These are phyloP conservation scores for Scheffersomyces lignosus DNA, from an alignment of 805 yeast species.

Conservation along the genomic window DNA sequence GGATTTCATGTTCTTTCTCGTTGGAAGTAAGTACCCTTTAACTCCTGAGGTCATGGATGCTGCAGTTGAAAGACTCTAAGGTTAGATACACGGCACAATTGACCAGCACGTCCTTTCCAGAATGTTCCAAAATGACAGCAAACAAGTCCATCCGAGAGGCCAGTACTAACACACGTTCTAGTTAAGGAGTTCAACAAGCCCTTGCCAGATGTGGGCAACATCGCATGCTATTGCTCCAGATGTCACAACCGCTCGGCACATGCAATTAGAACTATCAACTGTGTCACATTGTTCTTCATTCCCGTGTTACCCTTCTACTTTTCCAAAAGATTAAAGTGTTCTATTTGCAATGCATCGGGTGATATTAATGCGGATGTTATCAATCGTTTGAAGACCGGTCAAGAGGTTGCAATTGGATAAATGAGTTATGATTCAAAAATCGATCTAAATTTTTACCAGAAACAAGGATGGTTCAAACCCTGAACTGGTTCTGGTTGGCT, in stretches of 20 bases:
- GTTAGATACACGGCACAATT: not conserved
- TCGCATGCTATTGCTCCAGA: slow-evolving; percentile 51
- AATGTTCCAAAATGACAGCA: not conserved
- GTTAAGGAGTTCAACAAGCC: slow-evolving; percentile 38
- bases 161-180: slow-evolving; percentile 12
- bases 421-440: not conserved
- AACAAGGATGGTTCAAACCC: not conserved
- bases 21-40: slow-evolving; percentile 30
- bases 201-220: slow-evolving; percentile 27
- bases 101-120: not conserved
- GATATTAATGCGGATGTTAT: slow-evolving; percentile 23
- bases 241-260: slow-evolving; percentile 58
- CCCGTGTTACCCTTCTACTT: slow-evolving; percentile 55
- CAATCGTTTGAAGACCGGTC: slow-evolving; percentile 27
- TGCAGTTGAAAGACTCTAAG: not conserved
- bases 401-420: slow-evolving; percentile 32
- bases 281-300: slow-evolving; percentile 53
- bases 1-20: slow-evolving; percentile 33
- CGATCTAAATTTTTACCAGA: not conserved
- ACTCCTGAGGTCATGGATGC: too few relatives aligned
- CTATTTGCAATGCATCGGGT: slow-evolving; percentile 48
- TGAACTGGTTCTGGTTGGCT: not conserved
- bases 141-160: not conserved
- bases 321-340: slow-evolving; percentile 51
- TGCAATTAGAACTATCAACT: slow-evolving; percentile 53